These are phyloP conservation scores for Benincasa hispida DNA, from an alignment of 306 rosid species.

Conservation along the genomic window DNA sequence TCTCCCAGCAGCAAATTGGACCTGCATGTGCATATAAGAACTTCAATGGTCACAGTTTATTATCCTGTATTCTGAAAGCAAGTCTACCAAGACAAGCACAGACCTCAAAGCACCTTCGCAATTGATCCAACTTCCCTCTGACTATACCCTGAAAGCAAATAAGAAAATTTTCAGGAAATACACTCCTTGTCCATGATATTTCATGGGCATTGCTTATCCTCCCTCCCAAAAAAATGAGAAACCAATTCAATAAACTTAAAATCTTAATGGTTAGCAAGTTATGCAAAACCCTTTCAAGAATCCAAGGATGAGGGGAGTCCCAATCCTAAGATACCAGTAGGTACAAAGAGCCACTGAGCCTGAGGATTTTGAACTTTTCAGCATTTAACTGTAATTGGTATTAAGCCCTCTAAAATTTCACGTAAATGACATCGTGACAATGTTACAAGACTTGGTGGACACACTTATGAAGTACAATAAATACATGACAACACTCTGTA, in stretches of 20 bases:
- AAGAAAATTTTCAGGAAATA: not conserved
- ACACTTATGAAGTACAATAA: not conserved
- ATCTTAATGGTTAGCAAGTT: not conserved
- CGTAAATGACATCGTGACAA: not conserved
- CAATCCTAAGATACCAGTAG: not conserved
- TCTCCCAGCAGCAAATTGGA: slow-evolving; percentile 97
- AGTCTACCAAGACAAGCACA: slow-evolving; percentile 2
- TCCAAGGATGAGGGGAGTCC: not conserved
- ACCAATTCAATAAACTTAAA: not conserved
- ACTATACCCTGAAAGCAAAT: slow-evolving; percentile 58
- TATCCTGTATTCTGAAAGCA: not conserved
- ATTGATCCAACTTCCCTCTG: slow-evolving; percentile 87
- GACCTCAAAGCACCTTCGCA: slow-evolving; percentile 95
- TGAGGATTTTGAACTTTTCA: not conserved
- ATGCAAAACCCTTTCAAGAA: not conserved
- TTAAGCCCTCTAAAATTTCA: not conserved
- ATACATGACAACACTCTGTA: not conserved
- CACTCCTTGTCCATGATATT: not conserved
- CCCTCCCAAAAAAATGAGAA: not conserved
- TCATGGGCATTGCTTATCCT: not conserved
- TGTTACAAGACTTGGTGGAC: not conserved
- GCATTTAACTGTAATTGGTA: not conserved
- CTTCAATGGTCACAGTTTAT: not conserved
- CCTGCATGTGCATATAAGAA: slow-evolving; percentile 33
- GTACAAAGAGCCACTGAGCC: not conserved